Percentiles rank a stretch among this genome's conserved stretches.
Conservation (phyloP, 23 red algal species). For the Chondrus crispus region DNA sequence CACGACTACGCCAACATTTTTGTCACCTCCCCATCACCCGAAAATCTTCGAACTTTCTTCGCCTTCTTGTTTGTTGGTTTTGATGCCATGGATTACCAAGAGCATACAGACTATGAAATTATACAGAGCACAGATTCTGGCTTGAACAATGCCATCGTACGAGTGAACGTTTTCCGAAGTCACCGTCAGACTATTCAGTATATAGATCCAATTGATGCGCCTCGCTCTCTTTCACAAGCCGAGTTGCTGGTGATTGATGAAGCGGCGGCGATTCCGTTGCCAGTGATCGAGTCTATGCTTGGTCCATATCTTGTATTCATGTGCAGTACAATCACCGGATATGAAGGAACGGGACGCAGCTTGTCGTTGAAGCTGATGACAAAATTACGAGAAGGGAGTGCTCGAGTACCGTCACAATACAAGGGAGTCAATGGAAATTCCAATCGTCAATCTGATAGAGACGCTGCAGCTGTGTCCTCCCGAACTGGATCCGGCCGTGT, state of each 20-base stretch:
- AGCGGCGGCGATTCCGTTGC: constrained; percentile 94
- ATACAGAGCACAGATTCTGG: constrained; percentile 28
- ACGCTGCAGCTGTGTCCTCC: background rate
- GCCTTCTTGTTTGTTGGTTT: constrained; percentile 79
- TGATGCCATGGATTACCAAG: constrained; percentile 72
- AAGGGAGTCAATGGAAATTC: constrained; percentile 12
- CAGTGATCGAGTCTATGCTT: constrained; percentile 70
- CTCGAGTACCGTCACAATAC: background rate
- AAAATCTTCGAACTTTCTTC: constrained; percentile 93
- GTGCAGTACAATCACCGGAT: constrained; percentile 88
- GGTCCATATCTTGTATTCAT: constrained; percentile 91
- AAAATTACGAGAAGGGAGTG: constrained; percentile 67
- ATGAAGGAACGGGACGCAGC: constrained; percentile 95
- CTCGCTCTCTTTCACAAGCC: constrained; percentile 28
- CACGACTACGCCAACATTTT: constrained; percentile 88
- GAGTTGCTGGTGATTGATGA: constrained; percentile 97
- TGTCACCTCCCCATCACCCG: constrained; percentile 81
- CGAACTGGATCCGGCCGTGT: constrained; percentile 49
- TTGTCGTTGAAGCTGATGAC: constrained; percentile 94
- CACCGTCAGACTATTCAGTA: constrained; percentile 81
- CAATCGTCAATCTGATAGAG: constrained; percentile 17
- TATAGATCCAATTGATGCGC: constrained; percentile 67
- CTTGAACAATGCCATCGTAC: constrained; percentile 41
- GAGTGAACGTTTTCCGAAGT: constrained; percentile 74
- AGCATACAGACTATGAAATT: constrained; percentile 90